phyloP scores from a whole-genome alignment of 2,329 filamentous ascomycete species.

The Mollisia scopiformis region DNA sequence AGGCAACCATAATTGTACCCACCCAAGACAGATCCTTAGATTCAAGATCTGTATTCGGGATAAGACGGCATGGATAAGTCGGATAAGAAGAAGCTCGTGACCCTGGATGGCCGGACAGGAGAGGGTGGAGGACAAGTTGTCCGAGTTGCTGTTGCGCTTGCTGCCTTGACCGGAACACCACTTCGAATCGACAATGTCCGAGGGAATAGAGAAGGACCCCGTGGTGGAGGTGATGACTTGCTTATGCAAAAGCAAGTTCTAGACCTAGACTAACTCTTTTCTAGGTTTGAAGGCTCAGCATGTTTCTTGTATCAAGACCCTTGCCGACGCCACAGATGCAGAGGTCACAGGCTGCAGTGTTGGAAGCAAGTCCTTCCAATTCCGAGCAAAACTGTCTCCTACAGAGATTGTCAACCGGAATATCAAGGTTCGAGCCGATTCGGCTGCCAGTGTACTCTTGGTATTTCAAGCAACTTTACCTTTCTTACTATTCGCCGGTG shows the following conservation, averaged over 20 bases:
- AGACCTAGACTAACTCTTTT: not conserved
- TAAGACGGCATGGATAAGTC: conserved; percentile 10
- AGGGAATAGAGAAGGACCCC: conserved; percentile 49
- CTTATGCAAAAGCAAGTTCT: not conserved
- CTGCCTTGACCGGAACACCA: conserved; percentile 56
- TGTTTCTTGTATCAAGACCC: conserved; percentile 56
- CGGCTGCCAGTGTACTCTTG: conserved; percentile 58
- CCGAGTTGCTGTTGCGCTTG: conserved; percentile 56
- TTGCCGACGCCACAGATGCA: conserved; percentile 55
- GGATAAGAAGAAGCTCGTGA: conserved; percentile 40
- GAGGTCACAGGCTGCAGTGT: conserved; percentile 52
- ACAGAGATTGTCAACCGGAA: conserved; percentile 38
- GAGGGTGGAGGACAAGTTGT: conserved; percentile 67
- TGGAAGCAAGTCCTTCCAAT: conserved; percentile 47
- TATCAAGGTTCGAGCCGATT: conserved; percentile 53
- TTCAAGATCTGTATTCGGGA: not conserved
- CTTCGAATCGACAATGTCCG: conserved; percentile 58
- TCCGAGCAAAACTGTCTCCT: conserved; percentile 34
- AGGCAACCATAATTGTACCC: conserved; percentile 10
- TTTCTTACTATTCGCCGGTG: conserved; percentile 58
- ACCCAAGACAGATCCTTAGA: no score
- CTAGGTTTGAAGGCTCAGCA: conserved; percentile 64
- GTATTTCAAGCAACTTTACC: conserved; percentile 64
- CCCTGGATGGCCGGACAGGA: conserved; percentile 58
- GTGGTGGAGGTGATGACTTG: conserved; percentile 26